Evolutionary conservation across 139 green algal genomes (phyloP).

Genomic region (Chlamydomonas schloesseri): DNA sequence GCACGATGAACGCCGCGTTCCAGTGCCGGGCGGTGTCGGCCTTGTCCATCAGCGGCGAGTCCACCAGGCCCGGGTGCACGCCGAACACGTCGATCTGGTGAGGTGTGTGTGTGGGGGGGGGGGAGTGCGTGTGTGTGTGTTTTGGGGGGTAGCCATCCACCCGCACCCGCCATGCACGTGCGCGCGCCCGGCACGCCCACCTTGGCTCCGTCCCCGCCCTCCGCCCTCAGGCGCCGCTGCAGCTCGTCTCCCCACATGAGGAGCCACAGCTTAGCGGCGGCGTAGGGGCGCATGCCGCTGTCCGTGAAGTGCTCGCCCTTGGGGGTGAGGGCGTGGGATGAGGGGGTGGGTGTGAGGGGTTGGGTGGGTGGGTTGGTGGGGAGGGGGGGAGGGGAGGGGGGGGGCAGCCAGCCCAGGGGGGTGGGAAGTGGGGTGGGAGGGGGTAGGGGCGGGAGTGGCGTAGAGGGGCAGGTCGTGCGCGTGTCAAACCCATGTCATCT

Average conservation of each 20-base stretch:
- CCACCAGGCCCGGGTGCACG: conserved; percentile 45
- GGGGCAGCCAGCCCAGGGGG: too few species aligned
- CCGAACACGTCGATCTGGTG: conserved; percentile 41
- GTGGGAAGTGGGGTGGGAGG: too few species aligned
- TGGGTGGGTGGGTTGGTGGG: background rate
- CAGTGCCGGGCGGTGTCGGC: background rate
- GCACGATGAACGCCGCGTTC: conserved; percentile 6
- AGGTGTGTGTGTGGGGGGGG: background rate
- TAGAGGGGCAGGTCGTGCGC: too few species aligned
- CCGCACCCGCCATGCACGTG: background rate
- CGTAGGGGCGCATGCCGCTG: conserved; percentile 47
- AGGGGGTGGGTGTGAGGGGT: background rate
- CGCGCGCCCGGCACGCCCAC: too few species aligned
- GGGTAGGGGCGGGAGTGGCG: too few species aligned
- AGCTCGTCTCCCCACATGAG: conserved; percentile 49
- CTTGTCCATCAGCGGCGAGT: conserved; percentile 21
- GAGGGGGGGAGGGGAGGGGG: background rate
- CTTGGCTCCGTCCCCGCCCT: conserved; percentile 6
- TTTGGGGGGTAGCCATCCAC: too few species aligned
- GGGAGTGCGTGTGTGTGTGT: too few species aligned
- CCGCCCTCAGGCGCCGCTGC: conserved; percentile 7
- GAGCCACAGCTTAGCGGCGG: conserved; percentile 32
- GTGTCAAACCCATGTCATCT: too few species aligned
- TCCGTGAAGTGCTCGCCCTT: conserved; percentile 47
- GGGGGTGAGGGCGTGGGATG: background rate